Evolutionary conservation across 148 eudicot genomes (phyloP).

Genomic region (Cornus controversa): DNA sequence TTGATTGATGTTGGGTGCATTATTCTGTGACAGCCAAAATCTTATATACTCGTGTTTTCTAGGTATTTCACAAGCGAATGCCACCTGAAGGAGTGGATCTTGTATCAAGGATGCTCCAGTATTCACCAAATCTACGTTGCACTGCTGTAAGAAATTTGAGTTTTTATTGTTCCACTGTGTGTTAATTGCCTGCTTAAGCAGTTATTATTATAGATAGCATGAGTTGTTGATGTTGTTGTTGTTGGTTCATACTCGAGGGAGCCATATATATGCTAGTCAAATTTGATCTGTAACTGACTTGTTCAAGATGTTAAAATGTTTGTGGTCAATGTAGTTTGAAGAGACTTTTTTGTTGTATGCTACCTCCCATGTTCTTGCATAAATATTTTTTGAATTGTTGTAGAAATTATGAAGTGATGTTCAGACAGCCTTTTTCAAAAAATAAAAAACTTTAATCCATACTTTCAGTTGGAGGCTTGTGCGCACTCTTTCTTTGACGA

Average conservation of each 20-base stretch:
- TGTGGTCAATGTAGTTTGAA: too few species aligned
- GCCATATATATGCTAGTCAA: background rate
- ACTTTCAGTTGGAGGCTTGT: conserved; percentile 91
- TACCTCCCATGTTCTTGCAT: too few species aligned
- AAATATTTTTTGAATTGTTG: too few species aligned
- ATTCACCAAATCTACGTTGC: conserved; percentile 80
- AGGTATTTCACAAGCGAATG: conserved; percentile 81
- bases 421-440: background rate
- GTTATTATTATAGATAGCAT: background rate
- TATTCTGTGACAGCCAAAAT: conserved; percentile 7
- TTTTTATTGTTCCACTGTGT: too few species aligned
- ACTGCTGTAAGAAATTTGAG: conserved; percentile 60
- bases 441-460: background rate
- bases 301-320: too few species aligned
- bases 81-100: conserved; percentile 91
- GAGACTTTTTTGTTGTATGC: too few species aligned
- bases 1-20: background rate
- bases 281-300: too few species aligned
- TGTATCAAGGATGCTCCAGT: conserved; percentile 84
- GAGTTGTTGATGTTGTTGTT: background rate
- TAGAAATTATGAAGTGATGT: background rate
- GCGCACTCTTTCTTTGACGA: conserved; percentile 92
- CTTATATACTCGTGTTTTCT: conserved; percentile 15
- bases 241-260: background rate
- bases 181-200: too few species aligned